These are phyloP conservation scores for Prunus yedoensis DNA, from an alignment of 331 rosid genomes.

Conservation along the genomic window DNA sequence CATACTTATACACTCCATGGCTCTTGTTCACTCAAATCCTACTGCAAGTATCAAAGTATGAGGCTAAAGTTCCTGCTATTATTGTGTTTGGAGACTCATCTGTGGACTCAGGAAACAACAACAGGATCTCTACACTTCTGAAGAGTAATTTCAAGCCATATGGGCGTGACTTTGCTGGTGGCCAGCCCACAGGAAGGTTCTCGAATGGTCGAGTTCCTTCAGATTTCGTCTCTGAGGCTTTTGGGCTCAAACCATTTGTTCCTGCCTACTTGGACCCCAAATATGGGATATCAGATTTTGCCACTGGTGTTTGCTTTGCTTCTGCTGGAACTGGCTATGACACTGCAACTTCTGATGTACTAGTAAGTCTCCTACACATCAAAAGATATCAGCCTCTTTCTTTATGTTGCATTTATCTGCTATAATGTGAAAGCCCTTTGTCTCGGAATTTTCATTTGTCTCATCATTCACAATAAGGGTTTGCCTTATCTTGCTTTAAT, in stretches of 20 bases:
- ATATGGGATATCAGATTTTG: constrained; percentile 63
- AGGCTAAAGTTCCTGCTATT: constrained; percentile 55
- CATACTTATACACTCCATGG: constrained; percentile 16
- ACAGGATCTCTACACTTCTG: constrained; percentile 44
- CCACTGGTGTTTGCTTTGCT: constrained; percentile 88
- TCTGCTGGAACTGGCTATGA: constrained; percentile 98
- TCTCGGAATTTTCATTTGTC: neutral
- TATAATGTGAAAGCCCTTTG: too few relatives aligned
- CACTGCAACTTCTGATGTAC: constrained; percentile 64
- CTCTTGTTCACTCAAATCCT: constrained; percentile 23
- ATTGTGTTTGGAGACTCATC: constrained; percentile 88
- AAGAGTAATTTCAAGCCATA: constrained; percentile 84
- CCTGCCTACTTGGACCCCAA: constrained; percentile 86
- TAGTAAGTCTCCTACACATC: constrained; percentile 42
- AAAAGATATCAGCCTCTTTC: too few relatives aligned
- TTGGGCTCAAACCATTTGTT: constrained; percentile 45
- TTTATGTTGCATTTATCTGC: too few relatives aligned
- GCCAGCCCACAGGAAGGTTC: constrained; percentile 77
- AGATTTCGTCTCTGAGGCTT: constrained; percentile 63
- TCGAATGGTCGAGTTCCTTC: constrained; percentile 76
- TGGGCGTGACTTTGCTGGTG: constrained; percentile 73
- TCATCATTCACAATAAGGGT: neutral
- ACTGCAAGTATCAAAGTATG: constrained; percentile 2
- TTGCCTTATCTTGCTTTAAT: too few relatives aligned
- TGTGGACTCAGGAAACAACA: constrained; percentile 89